Evolutionary conservation across 2,329 filamentous ascomycete species (phyloP), one percentile per base, ranked within the genome.

Genomic region (Ophiostoma pallidulum): DNA sequence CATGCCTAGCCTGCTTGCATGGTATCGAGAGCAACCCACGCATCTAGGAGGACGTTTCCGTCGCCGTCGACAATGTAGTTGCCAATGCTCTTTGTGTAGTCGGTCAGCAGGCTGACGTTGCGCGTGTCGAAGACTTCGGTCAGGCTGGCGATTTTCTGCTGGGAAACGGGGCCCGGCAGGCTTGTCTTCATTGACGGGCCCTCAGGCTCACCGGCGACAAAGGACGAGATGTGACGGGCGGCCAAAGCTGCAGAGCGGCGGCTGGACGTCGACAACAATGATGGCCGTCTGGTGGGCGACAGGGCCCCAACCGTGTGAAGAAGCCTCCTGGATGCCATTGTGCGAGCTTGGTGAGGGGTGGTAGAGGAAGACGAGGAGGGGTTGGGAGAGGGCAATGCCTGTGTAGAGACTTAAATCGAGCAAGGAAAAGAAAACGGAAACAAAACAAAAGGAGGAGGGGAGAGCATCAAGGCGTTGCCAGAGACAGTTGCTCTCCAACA

Each of bases 61-160:
- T 87, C 83, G 0, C 78, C 73, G 56, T 86, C 83, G 28, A 75
- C 75, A 56, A 87, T 80, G 62, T 94, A 94, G 71, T 94, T 94
- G 59, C 88, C 88, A 48, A 73, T 67, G 59, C 82, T 86, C 66
- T 81, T 78, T 54, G 74, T 72, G 66, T 87, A 90, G 66, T 90
- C 83, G 50, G 77, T 75, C 59, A 90, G 71, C 78, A 89, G 84
- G 71, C 92, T 92, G 69, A 90, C 68, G 67, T 83, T 88, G 54
- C 88, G 76, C 5, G 85, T 91, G 64, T 94, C 88, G 60, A 92
- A 94, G 51, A 92, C 84, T 62, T 81, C 71, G 66, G 84, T 71
- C 53, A 94, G 75, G 62, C 86, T 77, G 53, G 79, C 71, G 54
- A 85, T 80, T 45, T 77, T 75, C 57, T 78, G 74, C 69, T 80